Conservation (phyloP, 1,284 basidiomycete species). For the Rhodotorula sp. region DNA sequence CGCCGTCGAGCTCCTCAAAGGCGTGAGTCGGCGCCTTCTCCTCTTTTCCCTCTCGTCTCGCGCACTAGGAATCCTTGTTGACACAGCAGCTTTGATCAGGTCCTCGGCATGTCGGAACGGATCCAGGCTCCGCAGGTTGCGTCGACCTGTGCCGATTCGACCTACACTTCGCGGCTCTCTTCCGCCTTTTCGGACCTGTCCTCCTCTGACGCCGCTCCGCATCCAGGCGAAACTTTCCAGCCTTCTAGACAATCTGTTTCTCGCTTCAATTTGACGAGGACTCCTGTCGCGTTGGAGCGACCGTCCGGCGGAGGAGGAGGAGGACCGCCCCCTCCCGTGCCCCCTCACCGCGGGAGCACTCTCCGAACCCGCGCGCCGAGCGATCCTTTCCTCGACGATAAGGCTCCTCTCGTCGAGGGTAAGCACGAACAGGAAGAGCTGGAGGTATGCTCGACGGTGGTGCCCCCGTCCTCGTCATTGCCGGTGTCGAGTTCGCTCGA, state of each 20-base stretch:
- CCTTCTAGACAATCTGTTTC: not conserved
- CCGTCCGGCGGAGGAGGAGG: not conserved
- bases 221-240: not conserved
- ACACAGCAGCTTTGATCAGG: not conserved
- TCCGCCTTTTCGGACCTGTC: not conserved
- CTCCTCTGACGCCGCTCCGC: no score
- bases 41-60: not conserved
- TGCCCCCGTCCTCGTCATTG: not conserved
- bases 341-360: conserved; percentile 25
- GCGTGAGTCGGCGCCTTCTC: conserved; percentile 19
- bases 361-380: conserved; percentile 12
- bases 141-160: conserved; percentile 10
- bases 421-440: no score
- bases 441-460: no score
- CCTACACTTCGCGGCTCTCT: not conserved
- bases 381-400: conserved; percentile 30
- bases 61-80: no score
- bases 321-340: conserved; percentile 15
- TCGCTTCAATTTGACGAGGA: not conserved
- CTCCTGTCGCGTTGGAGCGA: not conserved
- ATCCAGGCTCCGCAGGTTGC: conserved; percentile 5
- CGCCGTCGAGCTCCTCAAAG: conserved; percentile 38
- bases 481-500: not conserved
- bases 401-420: no score
- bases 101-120: conserved; percentile 33